Conservation (phyloP, 352 stramenopile genomes). For the Phytophthora tubulina region DNA sequence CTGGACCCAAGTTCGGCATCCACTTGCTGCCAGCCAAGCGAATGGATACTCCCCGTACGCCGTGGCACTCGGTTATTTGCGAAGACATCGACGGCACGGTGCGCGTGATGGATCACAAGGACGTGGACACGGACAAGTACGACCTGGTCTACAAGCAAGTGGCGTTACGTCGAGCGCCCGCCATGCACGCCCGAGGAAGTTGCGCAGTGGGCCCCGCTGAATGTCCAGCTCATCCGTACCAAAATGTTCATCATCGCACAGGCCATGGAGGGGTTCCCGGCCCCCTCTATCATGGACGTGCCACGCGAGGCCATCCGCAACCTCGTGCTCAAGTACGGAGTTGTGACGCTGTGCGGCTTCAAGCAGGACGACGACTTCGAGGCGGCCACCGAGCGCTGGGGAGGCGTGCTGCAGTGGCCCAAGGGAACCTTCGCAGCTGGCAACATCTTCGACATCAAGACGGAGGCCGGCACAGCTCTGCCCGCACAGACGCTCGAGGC, state of each 20-base stretch:
- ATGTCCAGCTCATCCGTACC: constrained; percentile 32
- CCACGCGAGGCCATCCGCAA: constrained; percentile 27
- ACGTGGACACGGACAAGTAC: constrained; percentile 36
- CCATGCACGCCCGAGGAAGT: constrained; percentile 26
- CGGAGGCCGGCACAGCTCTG: constrained; percentile 15
- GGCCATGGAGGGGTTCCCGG: constrained; percentile 23
- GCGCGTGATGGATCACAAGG: constrained; percentile 23
- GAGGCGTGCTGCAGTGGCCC: constrained; percentile 34
- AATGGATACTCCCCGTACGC: constrained; percentile 15
- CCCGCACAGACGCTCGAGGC: constrained; percentile 30
- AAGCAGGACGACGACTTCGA: constrained; percentile 39
- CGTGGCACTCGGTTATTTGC: constrained; percentile 27
- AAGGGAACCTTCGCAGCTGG: constrained; percentile 27
- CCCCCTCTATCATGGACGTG: constrained; percentile 28
- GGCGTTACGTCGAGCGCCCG: constrained; percentile 27
- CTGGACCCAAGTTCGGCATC: constrained; percentile 31
- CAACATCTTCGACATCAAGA: constrained; percentile 37
- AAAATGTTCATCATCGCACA: constrained; percentile 32
- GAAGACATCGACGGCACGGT: constrained; percentile 26
- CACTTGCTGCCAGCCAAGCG: constrained; percentile 22
- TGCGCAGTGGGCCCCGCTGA: constrained; percentile 22
- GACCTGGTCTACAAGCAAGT: constrained; percentile 37
- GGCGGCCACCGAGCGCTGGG: constrained; percentile 25
- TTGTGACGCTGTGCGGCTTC: constrained; percentile 30
- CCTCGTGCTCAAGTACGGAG: constrained; percentile 29